phyloP scores from a whole-genome alignment of 2,329 filamentous ascomycete genomes.

The Arthrobotrys entomopaga region DNA sequence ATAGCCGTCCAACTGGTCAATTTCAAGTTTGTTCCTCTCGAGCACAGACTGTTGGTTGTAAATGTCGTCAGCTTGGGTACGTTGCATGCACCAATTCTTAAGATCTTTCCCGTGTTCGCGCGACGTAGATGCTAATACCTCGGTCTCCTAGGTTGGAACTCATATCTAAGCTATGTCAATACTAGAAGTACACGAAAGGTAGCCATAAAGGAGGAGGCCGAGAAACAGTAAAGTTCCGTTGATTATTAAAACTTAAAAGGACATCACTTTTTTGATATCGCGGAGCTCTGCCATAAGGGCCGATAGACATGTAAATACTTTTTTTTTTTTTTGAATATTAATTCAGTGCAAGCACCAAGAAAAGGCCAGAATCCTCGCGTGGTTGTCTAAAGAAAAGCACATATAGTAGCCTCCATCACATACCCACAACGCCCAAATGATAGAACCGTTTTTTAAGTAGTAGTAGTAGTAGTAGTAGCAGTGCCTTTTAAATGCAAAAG shows the following conservation, averaged over 20 bases:
- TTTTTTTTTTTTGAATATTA: not conserved
- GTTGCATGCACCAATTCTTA: conserved; percentile 57
- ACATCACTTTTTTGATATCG: not conserved
- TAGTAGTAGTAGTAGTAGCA: conserved; percentile 3
- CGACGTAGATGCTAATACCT: not conserved
- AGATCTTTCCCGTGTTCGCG: not conserved
- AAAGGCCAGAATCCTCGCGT: conserved; percentile 21
- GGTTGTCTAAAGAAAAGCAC: conserved; percentile 47
- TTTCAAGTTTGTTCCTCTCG: conserved; percentile 85
- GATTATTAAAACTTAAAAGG: no score
- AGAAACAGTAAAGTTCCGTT: no score
- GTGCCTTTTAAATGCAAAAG: conserved; percentile 25
- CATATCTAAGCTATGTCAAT: conserved; percentile 72
- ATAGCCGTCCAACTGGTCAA: conserved; percentile 78
- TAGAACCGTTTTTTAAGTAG: conserved; percentile 31
- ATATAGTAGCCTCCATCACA: conserved; percentile 40
- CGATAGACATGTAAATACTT: conserved; percentile 17
- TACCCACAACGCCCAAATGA: conserved; percentile 52
- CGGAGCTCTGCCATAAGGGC: not conserved
- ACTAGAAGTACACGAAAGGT: conserved; percentile 3
- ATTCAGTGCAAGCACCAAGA: conserved; percentile 15
- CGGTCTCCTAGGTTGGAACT: conserved; percentile 69
- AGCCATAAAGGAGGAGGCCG: not conserved
- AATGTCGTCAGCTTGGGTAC: conserved; percentile 79
- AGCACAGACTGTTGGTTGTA: conserved; percentile 85